Evolutionary conservation across 495 filamentous ascomycete species (phyloP), one percentile per base, ranked within the genome.

Genomic region (Usnea hakonensis): DNA sequence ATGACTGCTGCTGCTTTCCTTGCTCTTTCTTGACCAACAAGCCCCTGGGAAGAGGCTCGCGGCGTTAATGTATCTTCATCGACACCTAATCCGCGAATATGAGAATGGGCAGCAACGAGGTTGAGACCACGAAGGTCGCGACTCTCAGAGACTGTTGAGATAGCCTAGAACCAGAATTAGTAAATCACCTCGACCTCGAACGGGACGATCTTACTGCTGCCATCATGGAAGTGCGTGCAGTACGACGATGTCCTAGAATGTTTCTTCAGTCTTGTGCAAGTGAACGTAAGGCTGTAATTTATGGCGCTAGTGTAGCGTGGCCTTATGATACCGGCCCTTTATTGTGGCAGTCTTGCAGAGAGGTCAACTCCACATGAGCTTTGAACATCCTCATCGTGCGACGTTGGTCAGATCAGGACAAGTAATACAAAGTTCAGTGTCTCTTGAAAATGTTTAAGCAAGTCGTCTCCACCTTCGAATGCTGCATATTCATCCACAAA

Each of bases 21-120:
- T 44, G 94, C 95, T 74, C 93, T 93, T 69, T 96, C 86, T 75
- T 99, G 94, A 43, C 94, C 94, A 7, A 99, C 94, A 33, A 99
- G 83, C n/a, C 94, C 94, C 73, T 97, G 93, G 0, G 91, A 96
- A n/a, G 86, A 81, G 37, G 82, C 71, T 59, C 91, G 83, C 36
- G 92, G 93, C 69, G 95, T 91, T 62, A 97, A 80, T 10, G 92
- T 90, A 68, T 96, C 95, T 55, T 81, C 78, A 80, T 96, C 91
- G 62, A 99, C 93, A 55, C 94, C 94, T 21, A 99, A 83, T 32
- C 94, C 94, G 66, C 91, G 85, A 67, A 99, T 97, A 75, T 99
- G 95, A 54, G 94, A 97, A 79, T 99, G 94, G 61, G 94, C 95
- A 64, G 94, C 93, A 72, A 97, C 94, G 73, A 97, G 88, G 77